phyloP scores from a whole-genome alignment of 2,329 filamentous ascomycete genomes.

The Pseudopithomyces maydicus region DNA sequence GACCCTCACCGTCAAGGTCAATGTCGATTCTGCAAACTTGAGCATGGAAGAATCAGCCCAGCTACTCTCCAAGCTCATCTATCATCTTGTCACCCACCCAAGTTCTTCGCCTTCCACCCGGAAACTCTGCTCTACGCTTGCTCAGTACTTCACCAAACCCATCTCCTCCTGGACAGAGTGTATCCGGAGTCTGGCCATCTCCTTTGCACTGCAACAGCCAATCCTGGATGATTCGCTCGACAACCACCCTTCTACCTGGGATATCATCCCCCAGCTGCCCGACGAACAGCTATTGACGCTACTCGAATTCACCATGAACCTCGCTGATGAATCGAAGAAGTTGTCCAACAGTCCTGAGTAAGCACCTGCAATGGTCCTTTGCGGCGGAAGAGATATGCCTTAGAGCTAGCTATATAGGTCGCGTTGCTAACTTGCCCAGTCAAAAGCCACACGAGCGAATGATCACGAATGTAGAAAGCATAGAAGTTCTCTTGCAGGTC shows the following conservation, averaged over 20 bases:
- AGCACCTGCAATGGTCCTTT: conserved; percentile 1
- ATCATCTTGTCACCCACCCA: conserved; percentile 37
- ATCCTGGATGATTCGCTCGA: conserved; percentile 57
- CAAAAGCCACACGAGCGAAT: conserved; percentile 58
- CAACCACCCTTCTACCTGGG: conserved; percentile 49
- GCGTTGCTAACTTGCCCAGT: conserved; percentile 21
- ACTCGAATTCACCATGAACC: conserved; percentile 67
- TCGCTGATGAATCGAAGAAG: conserved; percentile 72
- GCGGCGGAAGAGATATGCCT: too few species aligned
- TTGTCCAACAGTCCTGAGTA: conserved; percentile 64
- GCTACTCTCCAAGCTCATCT: conserved; percentile 43
- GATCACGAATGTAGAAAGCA: conserved; percentile 57
- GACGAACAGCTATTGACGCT: conserved; percentile 60
- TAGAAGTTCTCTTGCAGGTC: conserved; percentile 55
- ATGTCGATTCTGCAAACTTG: conserved; percentile 71
- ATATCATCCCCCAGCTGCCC: conserved; percentile 54
- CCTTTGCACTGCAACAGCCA: conserved; percentile 56
- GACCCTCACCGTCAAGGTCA: conserved; percentile 92
- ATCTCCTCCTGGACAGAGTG: conserved; percentile 70
- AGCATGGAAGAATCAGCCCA: conserved; percentile 42
- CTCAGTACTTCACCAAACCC: conserved; percentile 76
- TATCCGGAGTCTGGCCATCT: conserved; percentile 66
- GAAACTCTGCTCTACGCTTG: conserved; percentile 78
- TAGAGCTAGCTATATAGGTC: neutral
- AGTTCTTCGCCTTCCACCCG: conserved; percentile 66